Evolutionary conservation across 2,329 filamentous ascomycete genomes (phyloP).

Genomic region (Lecanicillium sp.): DNA sequence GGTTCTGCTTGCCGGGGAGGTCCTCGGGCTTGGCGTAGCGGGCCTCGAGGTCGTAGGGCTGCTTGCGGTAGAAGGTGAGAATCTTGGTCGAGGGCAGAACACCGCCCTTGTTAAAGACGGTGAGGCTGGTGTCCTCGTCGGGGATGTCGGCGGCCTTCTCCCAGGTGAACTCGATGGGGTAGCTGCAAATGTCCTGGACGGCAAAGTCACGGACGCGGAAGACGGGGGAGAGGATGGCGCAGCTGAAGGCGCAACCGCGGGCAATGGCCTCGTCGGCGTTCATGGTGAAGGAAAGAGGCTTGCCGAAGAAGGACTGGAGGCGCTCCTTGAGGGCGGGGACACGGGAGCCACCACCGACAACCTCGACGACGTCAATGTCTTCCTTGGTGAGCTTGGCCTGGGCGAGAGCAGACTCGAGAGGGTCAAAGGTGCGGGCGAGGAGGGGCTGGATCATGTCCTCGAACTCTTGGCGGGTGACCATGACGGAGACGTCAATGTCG

Average conservation of each 20-base stretch:
- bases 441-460: slow-evolving; percentile 86
- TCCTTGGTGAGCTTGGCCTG: slow-evolving; percentile 86
- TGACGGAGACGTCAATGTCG: slow-evolving; percentile 81
- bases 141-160: slow-evolving; percentile 98
- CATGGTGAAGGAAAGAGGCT: slow-evolving; percentile 87
- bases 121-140: slow-evolving; percentile 94
- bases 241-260: slow-evolving; percentile 93
- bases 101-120: slow-evolving; percentile 96
- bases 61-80: slow-evolving; percentile 97
- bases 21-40: slow-evolving; percentile 82
- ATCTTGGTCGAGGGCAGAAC: slow-evolving; percentile 98
- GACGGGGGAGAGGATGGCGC: slow-evolving; percentile 91
- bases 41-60: slow-evolving; percentile 93
- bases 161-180: slow-evolving; percentile 98
- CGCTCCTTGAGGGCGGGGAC: slow-evolving; percentile 87
- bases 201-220: slow-evolving; percentile 98
- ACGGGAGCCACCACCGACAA: slow-evolving; percentile 92
- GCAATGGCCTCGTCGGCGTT: slow-evolving; percentile 98
- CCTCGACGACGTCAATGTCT: slow-evolving; percentile 88
- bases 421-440: slow-evolving; percentile 62
- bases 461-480: slow-evolving; percentile 91
- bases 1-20: slow-evolving; percentile 82
- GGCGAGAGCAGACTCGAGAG: slow-evolving; percentile 86
- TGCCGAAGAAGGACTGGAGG: slow-evolving; percentile 87
- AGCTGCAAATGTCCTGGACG: slow-evolving; percentile 94